Evolutionary conservation across 2,329 filamentous ascomycete genomes (phyloP), one percentile per base, ranked within the genome.

Genomic region (Podosphaera fusca): DNA sequence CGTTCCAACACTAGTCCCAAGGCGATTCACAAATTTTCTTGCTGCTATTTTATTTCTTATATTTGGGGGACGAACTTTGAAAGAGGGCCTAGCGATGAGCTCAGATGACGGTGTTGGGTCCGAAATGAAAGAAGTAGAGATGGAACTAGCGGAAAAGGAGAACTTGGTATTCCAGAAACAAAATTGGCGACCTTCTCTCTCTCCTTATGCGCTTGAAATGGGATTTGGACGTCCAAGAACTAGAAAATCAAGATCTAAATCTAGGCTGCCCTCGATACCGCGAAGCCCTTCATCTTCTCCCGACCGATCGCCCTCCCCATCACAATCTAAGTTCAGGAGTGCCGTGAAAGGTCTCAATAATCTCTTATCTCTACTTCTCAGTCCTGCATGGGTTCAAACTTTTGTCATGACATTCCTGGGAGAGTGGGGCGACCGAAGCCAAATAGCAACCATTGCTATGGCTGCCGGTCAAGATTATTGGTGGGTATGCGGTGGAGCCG

Each of bases 361-460:
- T 65, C 78, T 98, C 3, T 80, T 88, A 60, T 88, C 86, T 9
- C 75, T 98, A 5, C 77, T 98, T 3, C 76, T 98, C 45, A 95
- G 87, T 69, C 92, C 92, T 1, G 92, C 89, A 0, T 98, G 92
- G 92, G 92, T 98, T 12, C 90, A 96, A 71, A 98, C 92, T 0
- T 98, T 98, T 67, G 80, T 94, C 64, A 98, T 98, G 92, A 98
- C 92, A 1, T 98, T 98, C 72, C 73, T 98, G 35, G 92, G 92
- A 46, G 92, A 98, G 70, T 98, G 92, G 92, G 92, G 92, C 58
- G 92, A 98, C 67, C 81, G 92, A 63, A 94, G 87, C 68, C 92
- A 98, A 72, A 96, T 98, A 65, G 92, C 92, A 30, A 98, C 92
- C 0, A 94, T 98, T 67, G 92, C 92, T 56, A 98, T 98, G 92